Evolutionary conservation across 257 asterid genomes (phyloP).

Genomic region (Knoxia roxburghii): DNA sequence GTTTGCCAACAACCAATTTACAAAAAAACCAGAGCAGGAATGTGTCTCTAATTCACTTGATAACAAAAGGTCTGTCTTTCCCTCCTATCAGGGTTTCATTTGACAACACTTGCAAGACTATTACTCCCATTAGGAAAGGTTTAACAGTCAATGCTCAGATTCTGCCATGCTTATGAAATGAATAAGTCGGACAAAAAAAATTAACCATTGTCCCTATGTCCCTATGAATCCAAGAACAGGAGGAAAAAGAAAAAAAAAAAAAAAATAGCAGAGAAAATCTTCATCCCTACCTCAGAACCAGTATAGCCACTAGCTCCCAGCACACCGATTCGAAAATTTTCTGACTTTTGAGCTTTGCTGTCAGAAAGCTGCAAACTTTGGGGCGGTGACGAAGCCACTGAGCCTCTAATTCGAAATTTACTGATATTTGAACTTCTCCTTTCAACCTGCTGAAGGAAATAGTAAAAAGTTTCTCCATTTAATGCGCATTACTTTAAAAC

Average conservation of each 20-base stretch:
- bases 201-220: not conserved
- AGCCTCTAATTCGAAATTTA: constrained; percentile 40
- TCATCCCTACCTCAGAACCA: constrained; percentile 59
- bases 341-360: constrained; percentile 31
- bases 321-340: constrained; percentile 58
- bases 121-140: not conserved
- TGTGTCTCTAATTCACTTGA: not conserved
- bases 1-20: not conserved
- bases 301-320: constrained; percentile 93
- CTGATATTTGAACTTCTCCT: constrained; percentile 23
- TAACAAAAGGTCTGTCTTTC: not conserved
- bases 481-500: too few species aligned
- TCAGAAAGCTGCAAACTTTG: constrained; percentile 35
- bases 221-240: not conserved
- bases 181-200: too few species aligned
- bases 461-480: not conserved
- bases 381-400: constrained; percentile 39
- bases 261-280: not conserved
- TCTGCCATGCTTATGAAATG: not conserved
- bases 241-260: not conserved
- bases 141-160: not conserved
- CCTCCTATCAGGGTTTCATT: not conserved
- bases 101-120: not conserved
- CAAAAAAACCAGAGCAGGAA: not conserved
- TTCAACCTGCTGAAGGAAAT: constrained; percentile 32